phyloP scores from a whole-genome alignment of 371 early-diverging fungal genomes.

The Paraphysoderma sedebokerense region DNA sequence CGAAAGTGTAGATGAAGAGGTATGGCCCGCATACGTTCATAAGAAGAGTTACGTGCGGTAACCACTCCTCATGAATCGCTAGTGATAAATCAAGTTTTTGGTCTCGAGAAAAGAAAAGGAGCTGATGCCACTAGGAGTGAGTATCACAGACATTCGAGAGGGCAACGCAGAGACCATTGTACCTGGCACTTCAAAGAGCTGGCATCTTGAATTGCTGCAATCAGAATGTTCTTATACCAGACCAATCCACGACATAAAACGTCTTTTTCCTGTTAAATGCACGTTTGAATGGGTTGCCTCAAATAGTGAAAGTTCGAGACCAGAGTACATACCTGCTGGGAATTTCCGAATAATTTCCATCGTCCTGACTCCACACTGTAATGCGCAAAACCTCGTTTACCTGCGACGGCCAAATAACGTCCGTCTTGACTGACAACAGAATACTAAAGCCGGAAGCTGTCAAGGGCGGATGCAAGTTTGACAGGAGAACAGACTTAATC shows the following conservation, averaged over 20 bases:
- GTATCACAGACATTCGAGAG: not conserved
- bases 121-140: slow-evolving; percentile 15
- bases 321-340: slow-evolving; percentile 43
- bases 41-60: slow-evolving; percentile 21
- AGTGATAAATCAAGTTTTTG: slow-evolving; percentile 45
- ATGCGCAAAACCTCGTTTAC: slow-evolving; percentile 57
- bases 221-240: slow-evolving; percentile 40
- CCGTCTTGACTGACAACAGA: slow-evolving; percentile 47
- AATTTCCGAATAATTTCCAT: slow-evolving; percentile 75
- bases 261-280: slow-evolving; percentile 34
- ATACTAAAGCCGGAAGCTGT: slow-evolving; percentile 12
- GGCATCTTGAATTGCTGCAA: not conserved
- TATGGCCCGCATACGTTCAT: slow-evolving; percentile 34
- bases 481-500: not conserved
- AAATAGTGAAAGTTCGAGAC: too few relatives aligned
- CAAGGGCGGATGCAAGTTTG: not conserved
- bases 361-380: slow-evolving; percentile 49
- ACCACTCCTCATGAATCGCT: slow-evolving; percentile 18
- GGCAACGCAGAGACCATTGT: not conserved
- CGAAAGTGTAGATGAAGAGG: slow-evolving; percentile 45
- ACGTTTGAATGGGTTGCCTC: too few relatives aligned
- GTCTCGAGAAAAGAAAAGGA: slow-evolving; percentile 59
- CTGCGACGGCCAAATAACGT: slow-evolving; percentile 58
- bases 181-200: too few relatives aligned
- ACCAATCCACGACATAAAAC: slow-evolving; percentile 51